phyloP scores from a whole-genome alignment of 208 protist genomes.

The Wallacemonas sp. region DNA sequence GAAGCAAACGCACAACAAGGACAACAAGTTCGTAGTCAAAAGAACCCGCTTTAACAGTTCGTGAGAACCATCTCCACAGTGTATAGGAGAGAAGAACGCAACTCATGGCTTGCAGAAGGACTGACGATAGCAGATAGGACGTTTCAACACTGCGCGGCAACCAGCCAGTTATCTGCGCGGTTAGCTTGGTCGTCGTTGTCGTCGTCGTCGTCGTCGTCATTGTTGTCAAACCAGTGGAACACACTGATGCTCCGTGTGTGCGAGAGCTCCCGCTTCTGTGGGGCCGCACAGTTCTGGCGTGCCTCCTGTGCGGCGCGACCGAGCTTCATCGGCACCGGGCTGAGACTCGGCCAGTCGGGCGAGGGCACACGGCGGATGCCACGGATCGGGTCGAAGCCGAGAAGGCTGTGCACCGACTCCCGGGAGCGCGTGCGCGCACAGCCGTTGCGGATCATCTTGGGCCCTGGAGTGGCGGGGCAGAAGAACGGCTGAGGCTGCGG shows the following conservation, averaged over 20 bases:
- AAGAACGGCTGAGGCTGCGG: constrained; percentile 14
- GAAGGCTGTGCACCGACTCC: constrained; percentile 17
- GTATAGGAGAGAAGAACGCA: too few relatives aligned
- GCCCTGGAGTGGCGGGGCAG: not conserved
- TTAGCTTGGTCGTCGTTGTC: too few relatives aligned
- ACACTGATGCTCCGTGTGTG: not conserved
- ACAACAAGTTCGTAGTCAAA: too few relatives aligned
- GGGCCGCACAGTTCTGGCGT: not conserved
- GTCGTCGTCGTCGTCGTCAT: too few relatives aligned
- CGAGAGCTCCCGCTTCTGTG: not conserved
- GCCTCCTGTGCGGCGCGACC: not conserved
- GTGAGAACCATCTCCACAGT: too few relatives aligned
- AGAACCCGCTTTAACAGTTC: too few relatives aligned
- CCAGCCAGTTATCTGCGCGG: too few relatives aligned
- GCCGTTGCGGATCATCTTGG: constrained; percentile 15
- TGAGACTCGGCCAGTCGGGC: constrained; percentile 16
- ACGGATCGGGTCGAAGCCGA: constrained; percentile 16
- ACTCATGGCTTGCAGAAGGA: too few relatives aligned
- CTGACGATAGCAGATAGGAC: too few relatives aligned
- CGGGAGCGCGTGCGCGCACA: not conserved
- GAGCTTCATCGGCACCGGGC: not conserved
- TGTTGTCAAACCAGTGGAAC: not conserved
- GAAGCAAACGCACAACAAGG: too few relatives aligned
- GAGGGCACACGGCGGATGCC: constrained; percentile 21
- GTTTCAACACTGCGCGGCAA: too few relatives aligned